Percentiles rank a stretch among this genome's conserved stretches.
phyloP scores from a whole-genome alignment of 2,329 filamentous ascomycete genomes.

The Aspergillus ustus region DNA sequence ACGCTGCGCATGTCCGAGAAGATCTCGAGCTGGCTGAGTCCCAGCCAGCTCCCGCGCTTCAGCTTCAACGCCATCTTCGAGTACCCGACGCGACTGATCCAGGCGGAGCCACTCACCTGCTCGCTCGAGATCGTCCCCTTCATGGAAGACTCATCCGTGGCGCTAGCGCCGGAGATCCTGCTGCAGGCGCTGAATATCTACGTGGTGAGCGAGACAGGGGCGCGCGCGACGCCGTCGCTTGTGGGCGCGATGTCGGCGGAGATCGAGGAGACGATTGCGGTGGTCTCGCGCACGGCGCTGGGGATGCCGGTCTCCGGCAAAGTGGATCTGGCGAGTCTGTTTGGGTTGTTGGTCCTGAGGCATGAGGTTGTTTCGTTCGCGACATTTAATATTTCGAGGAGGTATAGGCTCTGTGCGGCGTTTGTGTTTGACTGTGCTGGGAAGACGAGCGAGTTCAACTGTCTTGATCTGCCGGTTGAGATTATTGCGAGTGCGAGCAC shows the following conservation, averaged over 20 bases:
- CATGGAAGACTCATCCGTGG: not conserved
- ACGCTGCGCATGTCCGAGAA: slow-evolving; percentile 16
- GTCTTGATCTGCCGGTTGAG: not conserved
- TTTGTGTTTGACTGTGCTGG: not conserved
- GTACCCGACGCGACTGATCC: slow-evolving; percentile 16
- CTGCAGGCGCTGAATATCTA: not conserved
- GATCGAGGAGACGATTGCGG: slow-evolving; percentile 16
- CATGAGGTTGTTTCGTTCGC: not conserved
- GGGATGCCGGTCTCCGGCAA: not conserved
- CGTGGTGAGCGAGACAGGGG: slow-evolving; percentile 15
- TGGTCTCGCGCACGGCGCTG: slow-evolving; percentile 12
- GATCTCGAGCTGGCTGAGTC: slow-evolving; percentile 19
- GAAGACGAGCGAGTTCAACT: not conserved
- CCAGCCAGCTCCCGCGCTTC: slow-evolving; percentile 21
- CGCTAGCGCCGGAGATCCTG: not conserved
- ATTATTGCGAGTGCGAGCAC: not conserved
- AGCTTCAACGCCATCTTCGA: slow-evolving; percentile 18
- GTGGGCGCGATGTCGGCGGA: slow-evolving; percentile 19
- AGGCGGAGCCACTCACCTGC: slow-evolving; percentile 3
- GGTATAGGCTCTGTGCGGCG: not conserved
- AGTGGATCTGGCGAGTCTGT: not conserved
- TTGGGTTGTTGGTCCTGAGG: not conserved
- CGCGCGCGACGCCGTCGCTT: slow-evolving; percentile 18
- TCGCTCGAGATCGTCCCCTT: not conserved
- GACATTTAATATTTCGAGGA: not conserved